Base-by-base conservation (phyloP, 106 monocot species). In the Dendrobium nobile region DNA sequence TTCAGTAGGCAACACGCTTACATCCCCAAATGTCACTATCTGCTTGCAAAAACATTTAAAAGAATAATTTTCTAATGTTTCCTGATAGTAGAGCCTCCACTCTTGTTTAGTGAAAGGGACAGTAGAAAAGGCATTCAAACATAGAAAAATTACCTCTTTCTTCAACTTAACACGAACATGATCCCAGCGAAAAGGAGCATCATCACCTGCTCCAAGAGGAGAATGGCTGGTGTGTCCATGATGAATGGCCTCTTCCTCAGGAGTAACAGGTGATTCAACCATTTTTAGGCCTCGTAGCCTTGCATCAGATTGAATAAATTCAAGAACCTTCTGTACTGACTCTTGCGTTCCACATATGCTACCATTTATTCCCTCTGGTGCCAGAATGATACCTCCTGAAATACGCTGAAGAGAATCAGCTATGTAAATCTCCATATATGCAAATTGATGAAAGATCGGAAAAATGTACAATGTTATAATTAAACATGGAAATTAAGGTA, bases 351-450 rank as follows among this genome's bases (percentile, higher is more conserved):
- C 98, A 82, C 98, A 98, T 75, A 98, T 89, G 80, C 95, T 98
- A 28, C 98, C 98, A 85, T 98, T 98, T 58, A 98, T 95, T 47
- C 98, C 98, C 82, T 98, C 98, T 33, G 98, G 91, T 80, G 98
- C 98, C 74, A 98, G 92, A 78, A 98, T 98, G 55, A 98, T 91
- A 48, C 98, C 98, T 75, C 98, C 98, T 95, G 98, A 98, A 88
- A 98, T 86, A 85, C 85, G 91, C 98, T 98, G 95, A 86, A 78
- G 33, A 89, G 58, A 59, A 96, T 96, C 88, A 93, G 89, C 41
- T 67, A 79, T 64, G 86, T 89, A 80, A 92, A 54, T 59, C 0
- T 45, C 41, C 42, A 40, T 73, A 5, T 22, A 70, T 8, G 28
- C 22, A 83, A 54, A 7, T 5, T 41, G 5, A n/a, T 15, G 4